Base-by-base conservation (phyloP, 805 yeast genomes). In the Diddensiella santjacobensis region DNA sequence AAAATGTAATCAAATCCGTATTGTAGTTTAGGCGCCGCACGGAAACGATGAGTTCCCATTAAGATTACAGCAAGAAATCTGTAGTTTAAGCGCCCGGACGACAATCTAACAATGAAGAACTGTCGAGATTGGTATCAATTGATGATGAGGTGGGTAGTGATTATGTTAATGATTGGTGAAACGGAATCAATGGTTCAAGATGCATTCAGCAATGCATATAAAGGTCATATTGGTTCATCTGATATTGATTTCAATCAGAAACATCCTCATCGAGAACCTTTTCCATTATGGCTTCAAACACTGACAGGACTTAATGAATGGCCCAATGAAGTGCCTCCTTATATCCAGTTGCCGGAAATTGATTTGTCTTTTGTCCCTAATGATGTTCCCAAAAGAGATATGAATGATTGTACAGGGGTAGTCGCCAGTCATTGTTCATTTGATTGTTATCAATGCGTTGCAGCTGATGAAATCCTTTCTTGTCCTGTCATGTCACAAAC, bases 261-360 rank as follows among this genome's bases (percentile, higher is more conserved):
- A 8, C 23, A 17, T 41, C 23, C 19, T n/a, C 15, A 35, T 17
- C 42, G 49, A 33, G 67, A 71, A 29, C 83, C 86, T 1, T 79
- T 90, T 52, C 98, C 98, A 0, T 49, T 69, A 19, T 90, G 98
- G 98, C 72, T 90, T 22, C 54, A 73, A 0, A 84, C 78, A 11
- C 75, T 86, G 55, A 87, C 96, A 1, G 90, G 91, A 0, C 60
- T 88, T 44, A 65, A 56, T 0, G 74, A 74, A 45, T 90, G 98
- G 98, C 98, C 98, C 0, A 89, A 84, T 0, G 62, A 78, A 39
- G 81, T 81, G 45, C 96, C 97, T 3, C 96, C 97, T 0, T 90
- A 87, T 63, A 83, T 90, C 35, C 88, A 95, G 2, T 66, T 87
- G 52, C 86, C 81, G 56, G 84, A 81, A 56, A 78, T 87, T 51